Evolutionary conservation across 2,329 filamentous ascomycete genomes (phyloP).

Genomic region (Trichoderma sp.): DNA sequence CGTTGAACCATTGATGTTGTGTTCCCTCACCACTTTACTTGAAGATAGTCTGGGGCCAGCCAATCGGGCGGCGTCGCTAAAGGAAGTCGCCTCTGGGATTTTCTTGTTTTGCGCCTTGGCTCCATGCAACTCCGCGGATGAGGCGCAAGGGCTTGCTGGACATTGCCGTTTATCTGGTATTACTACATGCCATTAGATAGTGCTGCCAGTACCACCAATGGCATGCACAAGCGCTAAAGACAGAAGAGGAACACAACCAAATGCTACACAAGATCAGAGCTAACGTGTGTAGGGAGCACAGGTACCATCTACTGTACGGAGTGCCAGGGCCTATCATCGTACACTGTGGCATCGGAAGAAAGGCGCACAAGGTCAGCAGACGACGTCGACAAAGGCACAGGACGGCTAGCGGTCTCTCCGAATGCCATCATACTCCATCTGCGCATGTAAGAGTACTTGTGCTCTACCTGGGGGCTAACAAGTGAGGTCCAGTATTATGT

Average conservation of each 20-base stretch:
- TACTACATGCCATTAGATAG: constrained; percentile 8
- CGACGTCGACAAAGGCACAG: background rate
- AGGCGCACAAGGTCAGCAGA: constrained; percentile 4
- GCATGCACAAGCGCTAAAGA: background rate
- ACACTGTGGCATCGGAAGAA: constrained; percentile 6
- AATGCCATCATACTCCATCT: background rate
- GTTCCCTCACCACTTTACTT: background rate
- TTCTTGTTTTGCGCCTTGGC: constrained; percentile 7
- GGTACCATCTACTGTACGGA: background rate
- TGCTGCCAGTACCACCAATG: background rate
- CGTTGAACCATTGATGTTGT: constrained; percentile 1
- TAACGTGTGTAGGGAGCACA: background rate
- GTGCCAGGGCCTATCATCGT: background rate
- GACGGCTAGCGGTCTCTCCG: background rate
- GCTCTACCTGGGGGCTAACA: background rate
- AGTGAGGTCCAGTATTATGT: background rate
- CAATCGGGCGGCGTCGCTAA: constrained; percentile 29
- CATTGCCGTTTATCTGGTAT: background rate
- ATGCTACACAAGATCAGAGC: background rate
- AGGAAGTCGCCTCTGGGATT: constrained; percentile 25
- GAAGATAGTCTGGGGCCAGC: constrained; percentile 33
- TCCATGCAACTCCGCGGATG: constrained; percentile 24
- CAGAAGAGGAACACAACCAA: background rate
- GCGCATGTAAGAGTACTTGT: background rate
- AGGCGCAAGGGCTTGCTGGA: constrained; percentile 14